Evolutionary conservation across 371 early-diverging fungal genomes (phyloP), one percentile per base, ranked within the genome.

Genomic region (Parasitella parasitica): DNA sequence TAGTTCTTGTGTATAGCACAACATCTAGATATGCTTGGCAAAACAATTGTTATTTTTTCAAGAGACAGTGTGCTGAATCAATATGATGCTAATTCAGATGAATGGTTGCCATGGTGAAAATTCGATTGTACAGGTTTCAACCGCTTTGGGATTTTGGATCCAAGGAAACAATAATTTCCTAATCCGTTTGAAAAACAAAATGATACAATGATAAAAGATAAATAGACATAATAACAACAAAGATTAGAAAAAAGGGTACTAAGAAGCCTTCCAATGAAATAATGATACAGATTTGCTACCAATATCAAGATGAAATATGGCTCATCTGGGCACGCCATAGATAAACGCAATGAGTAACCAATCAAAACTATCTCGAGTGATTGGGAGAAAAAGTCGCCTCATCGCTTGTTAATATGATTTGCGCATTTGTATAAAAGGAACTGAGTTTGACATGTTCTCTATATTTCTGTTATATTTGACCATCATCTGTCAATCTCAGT

Each of bases 321-420:
- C 41, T 22, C 46, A 54, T 52, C 24, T 28, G 65, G 59, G 68
- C 68, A 67, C 68, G 63, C 68, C 53, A 67, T 67, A 58, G 56
- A 55, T 39, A 39, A 59, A 50, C 63, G 68, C 41, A 54, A 67
- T 63, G 59, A 43, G 36, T 36, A 50, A 15, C 63, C 56, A 63
- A 67, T 63, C 41, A 54, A 51, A 60, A 30, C 43, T 12, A 6
- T 6, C 54, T 20, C 39, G 18, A 48, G 58, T 67, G 59, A 67
- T 67, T 55, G 39, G 43, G 35, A 20, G 55, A 36, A 22, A 15
- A 55, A 54, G 54, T 67, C 43, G 59, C 59, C 54, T 63, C 68
- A 67, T 67, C 63, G 35, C 36, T 16, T 18, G 38, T 41, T 41
- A 56, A 55, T 67, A 35, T 67, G 68, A 67, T 67, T 67, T 67